These are phyloP conservation scores for Aphanomyces cochlioides DNA, from an alignment of 352 stramenopile species.

Conservation along the genomic window DNA sequence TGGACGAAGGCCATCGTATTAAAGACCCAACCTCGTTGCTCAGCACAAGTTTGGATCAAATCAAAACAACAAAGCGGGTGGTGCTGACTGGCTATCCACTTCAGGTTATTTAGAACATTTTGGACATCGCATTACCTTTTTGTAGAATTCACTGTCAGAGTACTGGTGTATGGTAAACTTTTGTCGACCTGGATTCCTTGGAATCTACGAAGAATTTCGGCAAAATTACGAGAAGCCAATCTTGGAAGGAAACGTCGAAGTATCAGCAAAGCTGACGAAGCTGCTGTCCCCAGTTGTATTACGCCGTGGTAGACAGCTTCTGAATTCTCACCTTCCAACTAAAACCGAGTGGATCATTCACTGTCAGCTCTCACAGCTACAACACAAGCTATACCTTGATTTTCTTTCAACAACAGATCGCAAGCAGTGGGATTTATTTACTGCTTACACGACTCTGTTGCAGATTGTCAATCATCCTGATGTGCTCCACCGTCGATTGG, in stretches of 20 bases:
- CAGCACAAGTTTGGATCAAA: constrained; percentile 72
- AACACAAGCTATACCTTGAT: constrained; percentile 72
- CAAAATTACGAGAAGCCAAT: constrained; percentile 76
- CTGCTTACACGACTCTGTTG: constrained; percentile 68
- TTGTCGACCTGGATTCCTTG: constrained; percentile 64
- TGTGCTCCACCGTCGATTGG: constrained; percentile 74
- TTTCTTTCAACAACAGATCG: constrained; percentile 43
- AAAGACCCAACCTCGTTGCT: constrained; percentile 82
- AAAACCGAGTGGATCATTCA: constrained; percentile 87
- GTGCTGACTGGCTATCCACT: constrained; percentile 94
- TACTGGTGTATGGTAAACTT: constrained; percentile 92
- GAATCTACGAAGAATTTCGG: constrained; percentile 71
- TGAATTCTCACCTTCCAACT: constrained; percentile 67
- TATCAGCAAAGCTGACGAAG: constrained; percentile 65
- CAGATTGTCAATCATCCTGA: constrained; percentile 88
- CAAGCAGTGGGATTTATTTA: constrained; percentile 54
- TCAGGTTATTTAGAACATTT: constrained; percentile 40
- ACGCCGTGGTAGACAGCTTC: constrained; percentile 57
- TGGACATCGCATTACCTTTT: neutral
- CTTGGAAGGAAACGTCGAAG: constrained; percentile 54
- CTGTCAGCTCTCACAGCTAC: constrained; percentile 76
- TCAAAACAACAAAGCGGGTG: constrained; percentile 73
- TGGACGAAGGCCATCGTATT: constrained; percentile 87
- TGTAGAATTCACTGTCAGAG: constrained; percentile 87
- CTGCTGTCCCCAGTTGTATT: constrained; percentile 65